Evolutionary conservation across 1,284 basidiomycete species (phyloP).

Genomic region (Coniferiporia weirii): DNA sequence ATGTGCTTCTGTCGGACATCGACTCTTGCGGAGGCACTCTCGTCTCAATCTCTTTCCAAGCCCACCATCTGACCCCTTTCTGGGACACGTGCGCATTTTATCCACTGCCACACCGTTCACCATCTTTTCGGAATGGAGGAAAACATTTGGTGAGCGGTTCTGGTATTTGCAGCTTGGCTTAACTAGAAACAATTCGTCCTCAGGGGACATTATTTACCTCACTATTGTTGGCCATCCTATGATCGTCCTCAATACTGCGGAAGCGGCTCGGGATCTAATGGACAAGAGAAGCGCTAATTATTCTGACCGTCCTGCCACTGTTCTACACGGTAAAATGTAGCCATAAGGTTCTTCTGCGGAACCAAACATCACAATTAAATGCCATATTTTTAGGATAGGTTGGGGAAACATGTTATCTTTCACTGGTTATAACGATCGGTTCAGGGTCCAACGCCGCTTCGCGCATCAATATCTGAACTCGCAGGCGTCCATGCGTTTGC

Average conservation of each 20-base stretch:
- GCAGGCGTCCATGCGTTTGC: conserved; percentile 2
- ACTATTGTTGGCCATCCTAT: conserved; percentile 27
- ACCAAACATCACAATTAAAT: background rate
- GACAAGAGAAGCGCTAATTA: conserved; percentile 32
- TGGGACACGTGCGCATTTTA: conserved; percentile 30
- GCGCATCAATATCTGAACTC: conserved; percentile 28
- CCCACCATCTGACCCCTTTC: conserved; percentile 24
- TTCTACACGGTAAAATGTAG: conserved; percentile 29
- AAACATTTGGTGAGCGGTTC: conserved; percentile 25
- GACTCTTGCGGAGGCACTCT: background rate
- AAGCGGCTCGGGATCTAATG: conserved; percentile 29
- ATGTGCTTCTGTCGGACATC: background rate
- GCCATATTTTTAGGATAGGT: conserved; percentile 20
- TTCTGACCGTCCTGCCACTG: conserved; percentile 31
- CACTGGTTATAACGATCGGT: conserved; percentile 30
- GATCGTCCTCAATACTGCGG: conserved; percentile 29
- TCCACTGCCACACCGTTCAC: conserved; percentile 27
- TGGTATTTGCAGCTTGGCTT: background rate
- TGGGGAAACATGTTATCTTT: conserved; percentile 31
- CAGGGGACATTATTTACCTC: conserved; percentile 31
- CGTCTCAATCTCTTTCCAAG: background rate
- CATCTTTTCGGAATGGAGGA: conserved; percentile 30
- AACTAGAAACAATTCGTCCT: background rate
- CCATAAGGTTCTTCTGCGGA: background rate
- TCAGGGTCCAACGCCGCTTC: conserved; percentile 32